A percentile compares a stretch with the other conserved stretches of the same genome.
Conservation (phyloP, 495 filamentous ascomycete species). For the Polyplosphaeria fusca region DNA sequence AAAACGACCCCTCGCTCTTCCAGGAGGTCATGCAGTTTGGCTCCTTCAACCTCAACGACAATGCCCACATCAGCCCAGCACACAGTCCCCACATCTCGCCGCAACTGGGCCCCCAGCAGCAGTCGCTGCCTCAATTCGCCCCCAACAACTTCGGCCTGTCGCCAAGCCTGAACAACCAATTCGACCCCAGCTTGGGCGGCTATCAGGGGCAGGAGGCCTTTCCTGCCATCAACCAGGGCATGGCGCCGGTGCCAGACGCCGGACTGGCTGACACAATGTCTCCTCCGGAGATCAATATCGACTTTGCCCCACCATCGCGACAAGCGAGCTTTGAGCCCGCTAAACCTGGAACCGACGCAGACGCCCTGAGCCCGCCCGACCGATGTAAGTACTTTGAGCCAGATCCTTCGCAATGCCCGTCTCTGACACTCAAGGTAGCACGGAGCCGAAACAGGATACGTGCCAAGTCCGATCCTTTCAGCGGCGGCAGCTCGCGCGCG, state of each 20-base stretch:
- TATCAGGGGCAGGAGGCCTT: slow-evolving; percentile 60
- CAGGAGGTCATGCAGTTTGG: slow-evolving; percentile 74
- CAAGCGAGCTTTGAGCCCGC: slow-evolving; percentile 67
- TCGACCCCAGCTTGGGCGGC: slow-evolving; percentile 51
- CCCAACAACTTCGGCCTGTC: slow-evolving; percentile 49
- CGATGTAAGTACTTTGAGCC: slow-evolving; percentile 48
- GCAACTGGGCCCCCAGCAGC: slow-evolving; percentile 70
- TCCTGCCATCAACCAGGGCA: slow-evolving; percentile 50
- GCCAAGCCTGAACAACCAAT: slow-evolving; percentile 48
- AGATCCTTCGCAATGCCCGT: no score
- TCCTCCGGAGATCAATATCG: slow-evolving; percentile 87
- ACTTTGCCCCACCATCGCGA: slow-evolving; percentile 73
- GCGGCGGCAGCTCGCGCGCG: slow-evolving; percentile 37
- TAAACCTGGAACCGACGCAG: slow-evolving; percentile 52
- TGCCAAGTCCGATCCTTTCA: slow-evolving; percentile 44
- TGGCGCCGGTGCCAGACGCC: slow-evolving; percentile 51
- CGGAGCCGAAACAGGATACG: slow-evolving; percentile 43
- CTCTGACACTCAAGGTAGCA: slow-evolving; percentile 22
- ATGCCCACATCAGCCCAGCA: slow-evolving; percentile 66
- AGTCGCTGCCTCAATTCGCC: slow-evolving; percentile 38
- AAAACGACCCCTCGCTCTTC: slow-evolving; percentile 67
- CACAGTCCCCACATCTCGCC: slow-evolving; percentile 86
- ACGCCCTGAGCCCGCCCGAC: slow-evolving; percentile 80
- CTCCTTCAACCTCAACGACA: slow-evolving; percentile 78
- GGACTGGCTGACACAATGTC: slow-evolving; percentile 72